These are phyloP conservation scores for Centrapalus pauciflorus DNA, from an alignment of 129 eudicot species.

Conservation along the genomic window DNA sequence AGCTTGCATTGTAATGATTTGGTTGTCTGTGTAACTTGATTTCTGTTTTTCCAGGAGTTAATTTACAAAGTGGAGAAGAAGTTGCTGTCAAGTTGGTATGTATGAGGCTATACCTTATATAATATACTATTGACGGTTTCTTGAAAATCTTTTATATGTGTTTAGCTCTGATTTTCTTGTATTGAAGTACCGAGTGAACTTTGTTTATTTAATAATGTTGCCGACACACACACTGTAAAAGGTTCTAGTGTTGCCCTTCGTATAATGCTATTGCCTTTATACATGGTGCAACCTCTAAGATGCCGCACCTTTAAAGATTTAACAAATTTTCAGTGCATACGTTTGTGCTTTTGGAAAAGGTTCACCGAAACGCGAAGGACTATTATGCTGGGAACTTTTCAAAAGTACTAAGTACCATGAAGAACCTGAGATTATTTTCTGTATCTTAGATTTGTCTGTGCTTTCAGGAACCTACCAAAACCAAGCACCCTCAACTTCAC, in stretches of 20 bases:
- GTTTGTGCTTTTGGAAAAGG: neutral
- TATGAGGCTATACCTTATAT: neutral
- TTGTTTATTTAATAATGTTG: neutral
- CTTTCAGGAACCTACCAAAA: slow-evolving; percentile 70
- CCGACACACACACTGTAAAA: too few species aligned
- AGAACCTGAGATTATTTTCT: neutral
- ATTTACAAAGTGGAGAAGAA: slow-evolving; percentile 80
- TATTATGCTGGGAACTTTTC: neutral
- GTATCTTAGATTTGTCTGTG: neutral
- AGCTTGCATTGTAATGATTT: neutral
- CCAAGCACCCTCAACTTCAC: slow-evolving; percentile 91
- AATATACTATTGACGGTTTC: neutral
- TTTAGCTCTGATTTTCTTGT: neutral
- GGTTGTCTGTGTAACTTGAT: neutral
- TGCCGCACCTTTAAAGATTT: too few species aligned
- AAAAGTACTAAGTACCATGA: neutral
- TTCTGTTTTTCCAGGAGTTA: slow-evolving; percentile 53
- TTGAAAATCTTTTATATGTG: neutral
- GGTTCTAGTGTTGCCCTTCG: too few species aligned
- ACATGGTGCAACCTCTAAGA: too few species aligned
- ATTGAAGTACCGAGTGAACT: neutral
- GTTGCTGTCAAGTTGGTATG: slow-evolving; percentile 94
- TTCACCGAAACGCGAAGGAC: neutral
- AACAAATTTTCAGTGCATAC: neutral
- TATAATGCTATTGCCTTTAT: too few species aligned